Conservation (phyloP, 768 basidiomycete species). For the Kwoniella pini region DNA sequence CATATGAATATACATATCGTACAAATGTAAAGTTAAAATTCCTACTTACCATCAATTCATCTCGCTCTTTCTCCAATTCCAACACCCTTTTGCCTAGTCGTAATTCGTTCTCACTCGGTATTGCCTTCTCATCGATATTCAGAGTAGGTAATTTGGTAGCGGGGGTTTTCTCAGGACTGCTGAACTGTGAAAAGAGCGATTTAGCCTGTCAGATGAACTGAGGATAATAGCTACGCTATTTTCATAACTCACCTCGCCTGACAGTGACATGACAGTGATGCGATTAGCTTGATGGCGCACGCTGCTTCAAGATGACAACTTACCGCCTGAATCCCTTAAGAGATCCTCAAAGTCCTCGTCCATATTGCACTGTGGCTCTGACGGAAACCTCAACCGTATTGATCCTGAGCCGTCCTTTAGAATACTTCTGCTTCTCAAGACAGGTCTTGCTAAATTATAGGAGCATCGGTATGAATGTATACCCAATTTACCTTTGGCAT, state of each 20-base stretch:
- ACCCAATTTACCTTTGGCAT: no score
- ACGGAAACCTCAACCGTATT: no score
- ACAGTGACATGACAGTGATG: no score
- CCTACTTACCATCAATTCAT: conserved; percentile 19
- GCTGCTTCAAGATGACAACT: neutral
- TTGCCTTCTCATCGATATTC: conserved; percentile 9
- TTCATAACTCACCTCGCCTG: no score
- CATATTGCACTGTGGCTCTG: neutral
- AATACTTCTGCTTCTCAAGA: no score
- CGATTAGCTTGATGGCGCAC: no score
- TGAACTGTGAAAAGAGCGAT: neutral
- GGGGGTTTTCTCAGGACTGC: conserved; percentile 11
- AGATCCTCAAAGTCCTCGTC: conserved; percentile 32
- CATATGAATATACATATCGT: neutral
- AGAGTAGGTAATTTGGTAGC: conserved; percentile 1
- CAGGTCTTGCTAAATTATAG: no score
- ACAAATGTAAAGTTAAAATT: neutral
- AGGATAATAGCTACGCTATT: no score
- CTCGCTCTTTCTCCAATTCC: conserved; percentile 33
- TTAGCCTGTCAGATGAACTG: no score
- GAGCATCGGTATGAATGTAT: no score
- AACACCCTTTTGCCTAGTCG: conserved; percentile 23
- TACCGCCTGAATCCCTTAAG: conserved; percentile 4
- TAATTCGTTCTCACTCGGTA: conserved; percentile 31
- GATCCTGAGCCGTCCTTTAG: no score